Base-by-base conservation (phyloP, 2,329 filamentous ascomycete species). In the Colletotrichum eleusines region DNA sequence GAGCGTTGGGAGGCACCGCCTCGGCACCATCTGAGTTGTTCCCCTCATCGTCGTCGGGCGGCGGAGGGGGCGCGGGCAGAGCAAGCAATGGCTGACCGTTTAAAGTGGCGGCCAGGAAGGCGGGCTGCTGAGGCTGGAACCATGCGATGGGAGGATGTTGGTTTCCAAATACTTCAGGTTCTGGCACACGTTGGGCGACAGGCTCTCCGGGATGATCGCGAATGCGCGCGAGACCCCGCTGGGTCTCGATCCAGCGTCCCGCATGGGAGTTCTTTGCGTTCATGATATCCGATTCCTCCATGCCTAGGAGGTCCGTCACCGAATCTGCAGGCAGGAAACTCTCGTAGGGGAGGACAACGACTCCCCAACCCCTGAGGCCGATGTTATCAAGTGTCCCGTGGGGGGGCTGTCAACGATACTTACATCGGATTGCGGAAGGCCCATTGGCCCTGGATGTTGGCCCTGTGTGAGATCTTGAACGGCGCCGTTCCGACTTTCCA, bases 331-430 rank as follows among this genome's bases (percentile, higher is more conserved):
- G 73, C 58, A 83, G 75, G 72, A 88, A 88, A 69, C 79, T 81
- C 62, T 78, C 81, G 42, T 82, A 79, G 0, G 82, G 81, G 8
- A 88, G 74, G 8, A 84, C 80, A 50, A 87, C 76, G 12, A 87
- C 80, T 8, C 86, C 85, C 86, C 86, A 88, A 1, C 84, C 86
- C 62, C 80, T 80, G 73, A 28, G 62, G 55, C 54, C 28, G 14
- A 33, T 16, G 31, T 72, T 48, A 69, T 66, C 14, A 53, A 59
- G 14, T 48, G 9, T 9, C 18, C 18, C 1, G 16, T 26, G 20
- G 8, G n/a, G 18, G 20, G 7, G 11, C 8, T 16, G 35, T 2
- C 9, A 8, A 23, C 16, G 14, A n/a, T 18, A 54, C 68, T 54
- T 50, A 69, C 68, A 57, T 69, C 9, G 63, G 58, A 12, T 51